Conservation (phyloP, 2,329 filamentous ascomycete species). For the Xylariaceae sp. region DNA sequence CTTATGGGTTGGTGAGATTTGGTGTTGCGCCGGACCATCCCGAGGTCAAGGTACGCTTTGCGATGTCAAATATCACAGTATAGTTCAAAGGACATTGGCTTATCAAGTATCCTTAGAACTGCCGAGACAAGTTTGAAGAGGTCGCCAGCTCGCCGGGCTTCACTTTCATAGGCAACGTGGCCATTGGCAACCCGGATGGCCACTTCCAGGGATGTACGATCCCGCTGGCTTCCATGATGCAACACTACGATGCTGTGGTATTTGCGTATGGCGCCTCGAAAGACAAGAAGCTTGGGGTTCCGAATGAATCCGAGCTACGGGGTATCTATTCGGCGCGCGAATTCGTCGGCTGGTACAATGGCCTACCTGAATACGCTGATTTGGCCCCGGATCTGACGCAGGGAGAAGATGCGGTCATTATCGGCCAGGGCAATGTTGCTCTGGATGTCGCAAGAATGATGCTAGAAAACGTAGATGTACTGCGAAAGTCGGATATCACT, state of each 20-base stretch:
- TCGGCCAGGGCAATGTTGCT: slow-evolving; percentile 95
- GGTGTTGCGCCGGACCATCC: slow-evolving; percentile 98
- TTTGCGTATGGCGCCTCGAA: slow-evolving; percentile 89
- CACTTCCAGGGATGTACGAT: slow-evolving; percentile 49
- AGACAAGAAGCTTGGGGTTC: slow-evolving; percentile 73
- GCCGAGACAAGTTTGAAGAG: slow-evolving; percentile 87
- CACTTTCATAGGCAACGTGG: slow-evolving; percentile 85
- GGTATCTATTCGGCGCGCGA: slow-evolving; percentile 84
- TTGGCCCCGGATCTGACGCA: slow-evolving; percentile 68
- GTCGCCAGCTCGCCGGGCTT: slow-evolving; percentile 79
- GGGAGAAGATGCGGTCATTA: slow-evolving; percentile 78
- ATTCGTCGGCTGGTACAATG: slow-evolving; percentile 99
- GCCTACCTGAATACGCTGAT: slow-evolving; percentile 73
- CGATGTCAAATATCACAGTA: background rate
- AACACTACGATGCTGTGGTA: slow-evolving; percentile 86
- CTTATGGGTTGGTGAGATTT: slow-evolving; percentile 87
- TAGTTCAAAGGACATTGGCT: background rate
- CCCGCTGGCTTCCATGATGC: slow-evolving; percentile 63
- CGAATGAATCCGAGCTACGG: slow-evolving; percentile 67
- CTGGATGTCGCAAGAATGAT: slow-evolving; percentile 89
- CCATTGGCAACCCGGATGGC: slow-evolving; percentile 57
- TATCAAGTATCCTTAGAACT: slow-evolving; percentile 61
- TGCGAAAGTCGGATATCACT: slow-evolving; percentile 83
- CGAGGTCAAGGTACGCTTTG: slow-evolving; percentile 76
- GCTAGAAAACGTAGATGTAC: slow-evolving; percentile 66